Evolutionary conservation across 2,329 filamentous ascomycete species (phyloP).

Genomic region (Chrysoporthe cubensis): DNA sequence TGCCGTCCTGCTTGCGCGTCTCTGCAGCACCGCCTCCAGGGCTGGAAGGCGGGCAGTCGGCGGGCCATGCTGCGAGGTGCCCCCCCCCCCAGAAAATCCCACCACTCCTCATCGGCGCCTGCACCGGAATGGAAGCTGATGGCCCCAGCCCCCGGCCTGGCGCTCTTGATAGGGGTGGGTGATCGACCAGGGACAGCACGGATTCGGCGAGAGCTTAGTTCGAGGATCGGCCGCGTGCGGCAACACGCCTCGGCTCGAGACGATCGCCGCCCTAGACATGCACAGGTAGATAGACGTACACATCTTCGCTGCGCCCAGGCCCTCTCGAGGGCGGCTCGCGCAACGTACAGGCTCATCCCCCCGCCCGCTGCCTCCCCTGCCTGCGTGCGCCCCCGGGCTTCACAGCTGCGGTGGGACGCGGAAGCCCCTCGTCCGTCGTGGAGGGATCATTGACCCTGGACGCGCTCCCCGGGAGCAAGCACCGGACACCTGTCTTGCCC

Average conservation of each 20-base stretch:
- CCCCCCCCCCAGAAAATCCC: not conserved
- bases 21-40: not conserved
- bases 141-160: not conserved
- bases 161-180: not conserved
- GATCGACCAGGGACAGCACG: not conserved
- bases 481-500: no score
- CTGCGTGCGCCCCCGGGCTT: no score
- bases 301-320: no score
- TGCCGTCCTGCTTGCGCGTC: conserved; percentile 1
- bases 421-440: no score
- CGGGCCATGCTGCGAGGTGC: not conserved
- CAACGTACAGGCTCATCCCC: no score
- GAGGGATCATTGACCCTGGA: no score
- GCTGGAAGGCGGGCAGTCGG: not conserved
- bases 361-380: no score
- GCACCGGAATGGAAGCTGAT: not conserved
- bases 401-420: no score
- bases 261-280: not conserved
- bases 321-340: no score
- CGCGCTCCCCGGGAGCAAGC: no score
- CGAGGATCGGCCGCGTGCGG: not conserved
- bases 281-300: not conserved
- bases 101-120: not conserved
- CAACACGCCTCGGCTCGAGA: not conserved
- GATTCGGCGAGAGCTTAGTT: not conserved